Conservation (phyloP, 2,329 filamentous ascomycete genomes). For the Alternaria triticina region DNA sequence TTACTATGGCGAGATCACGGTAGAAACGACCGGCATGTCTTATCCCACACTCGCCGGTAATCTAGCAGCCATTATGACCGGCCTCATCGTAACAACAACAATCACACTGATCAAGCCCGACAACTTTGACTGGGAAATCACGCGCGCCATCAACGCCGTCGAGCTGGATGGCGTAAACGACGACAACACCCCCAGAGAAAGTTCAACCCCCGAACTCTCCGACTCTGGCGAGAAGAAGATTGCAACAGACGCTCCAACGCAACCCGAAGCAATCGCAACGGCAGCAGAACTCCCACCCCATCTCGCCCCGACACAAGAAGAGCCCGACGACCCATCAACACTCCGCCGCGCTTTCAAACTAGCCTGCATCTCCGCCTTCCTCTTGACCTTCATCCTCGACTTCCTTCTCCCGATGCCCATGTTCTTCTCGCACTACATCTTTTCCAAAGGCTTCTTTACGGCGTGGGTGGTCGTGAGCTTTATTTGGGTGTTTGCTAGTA, state of each 20-base stretch:
- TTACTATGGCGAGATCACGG: constrained; percentile 48
- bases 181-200: constrained; percentile 10
- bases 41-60: constrained; percentile 51
- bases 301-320: constrained; percentile 21
- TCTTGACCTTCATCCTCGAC: constrained; percentile 50
- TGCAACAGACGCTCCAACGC: neutral
- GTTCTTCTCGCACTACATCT: constrained; percentile 52
- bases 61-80: constrained; percentile 43
- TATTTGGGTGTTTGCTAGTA: constrained; percentile 52
- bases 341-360: constrained; percentile 46
- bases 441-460: constrained; percentile 50
- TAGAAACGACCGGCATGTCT: constrained; percentile 48
- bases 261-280: neutral
- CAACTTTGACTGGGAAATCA: constrained; percentile 50
- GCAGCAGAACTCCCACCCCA: constrained; percentile 19
- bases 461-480: constrained; percentile 52
- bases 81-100: constrained; percentile 40
- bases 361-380: constrained; percentile 46
- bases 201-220: constrained; percentile 7
- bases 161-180: constrained; percentile 17
- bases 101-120: constrained; percentile 47
- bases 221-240: constrained; percentile 19
- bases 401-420: constrained; percentile 52
- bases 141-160: constrained; percentile 46
- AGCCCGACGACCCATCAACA: constrained; percentile 39